A percentile compares a stretch with the other conserved stretches of the same genome.
These are phyloP conservation scores for Sisymbrium altissimum DNA, from an alignment of 345 rosid species.

Conservation along the genomic window DNA sequence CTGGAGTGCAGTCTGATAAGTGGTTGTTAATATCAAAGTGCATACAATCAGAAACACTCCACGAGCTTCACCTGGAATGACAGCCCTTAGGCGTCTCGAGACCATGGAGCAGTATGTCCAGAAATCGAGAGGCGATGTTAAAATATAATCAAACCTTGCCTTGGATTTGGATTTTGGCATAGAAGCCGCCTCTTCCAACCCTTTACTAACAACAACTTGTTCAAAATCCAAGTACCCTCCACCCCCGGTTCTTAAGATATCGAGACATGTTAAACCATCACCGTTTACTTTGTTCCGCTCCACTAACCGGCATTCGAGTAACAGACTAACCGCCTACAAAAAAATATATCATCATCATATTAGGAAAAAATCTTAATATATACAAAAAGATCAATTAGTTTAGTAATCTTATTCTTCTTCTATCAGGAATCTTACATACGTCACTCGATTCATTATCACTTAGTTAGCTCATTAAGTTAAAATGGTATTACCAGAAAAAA, in stretches of 20 bases:
- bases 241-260: background rate
- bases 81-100: background rate
- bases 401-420: background rate
- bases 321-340: background rate
- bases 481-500: background rate
- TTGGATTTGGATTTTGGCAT: background rate
- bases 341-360: background rate
- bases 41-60: conserved; percentile 19
- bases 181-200: background rate
- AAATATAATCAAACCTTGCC: background rate
- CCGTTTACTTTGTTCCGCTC: background rate
- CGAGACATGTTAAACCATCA: background rate
- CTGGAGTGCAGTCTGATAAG: conserved; percentile 27
- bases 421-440: background rate
- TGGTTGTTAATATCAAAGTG: conserved; percentile 14
- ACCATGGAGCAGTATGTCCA: background rate
- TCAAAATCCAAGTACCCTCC: background rate
- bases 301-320: background rate
- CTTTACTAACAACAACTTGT: background rate
- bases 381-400: background rate
- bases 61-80: background rate
- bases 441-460: background rate
- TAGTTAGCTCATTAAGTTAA: too few relatives aligned
- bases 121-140: conserved; percentile 5
- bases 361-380: background rate